Evolutionary conservation across 1,284 basidiomycete species (phyloP), one percentile per base, ranked within the genome.

Genomic region (Bjerkandera adusta): DNA sequence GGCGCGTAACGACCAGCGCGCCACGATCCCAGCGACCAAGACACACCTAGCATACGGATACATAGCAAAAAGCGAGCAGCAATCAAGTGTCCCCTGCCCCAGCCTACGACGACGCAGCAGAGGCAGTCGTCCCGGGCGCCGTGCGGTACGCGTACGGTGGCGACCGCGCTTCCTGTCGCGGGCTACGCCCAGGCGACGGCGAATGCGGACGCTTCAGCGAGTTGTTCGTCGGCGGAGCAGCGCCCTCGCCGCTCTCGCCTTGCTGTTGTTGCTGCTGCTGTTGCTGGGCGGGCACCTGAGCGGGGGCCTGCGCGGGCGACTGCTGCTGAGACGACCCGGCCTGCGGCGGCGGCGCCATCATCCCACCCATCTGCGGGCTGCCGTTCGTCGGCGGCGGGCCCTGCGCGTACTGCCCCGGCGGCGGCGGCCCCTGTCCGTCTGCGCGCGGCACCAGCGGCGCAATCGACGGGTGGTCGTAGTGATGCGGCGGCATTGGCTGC

Each of bases 381-480:
- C 49, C 52, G 46, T 54, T 36, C 49, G 49, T 44, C 47, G 53
- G 39, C 52, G 50, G 21, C 18, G 38, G 21, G 11, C 20, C 13
- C 39, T 51, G 45, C 36, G 53, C 47, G 30, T 55, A 54, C 29
- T 45, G 43, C 30, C 41, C 22, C 21, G 12, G 20, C 13, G 39
- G 24, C 21, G 27, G 18, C 5, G 36, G 36, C 16, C 25, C 33
- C 22, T 30, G 29, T 11, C 18, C 36, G 12, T 57, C 60, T 20
- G 50, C 49, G 48, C 53, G 59, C 40, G 50, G 51, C 53, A 67
- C 60, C 7, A 75, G 62, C 15, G 74, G 74, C 38, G 73, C 71
- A 53, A 75, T 73, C 37, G 71, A 73, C 48, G 74, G 73, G 60
- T 76, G 72, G 43, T 63, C 65, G 51, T 75, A 75, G 51, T 72